phyloP scores from a whole-genome alignment of 2,329 filamentous ascomycete genomes.

The Ramichloridium luteum region DNA sequence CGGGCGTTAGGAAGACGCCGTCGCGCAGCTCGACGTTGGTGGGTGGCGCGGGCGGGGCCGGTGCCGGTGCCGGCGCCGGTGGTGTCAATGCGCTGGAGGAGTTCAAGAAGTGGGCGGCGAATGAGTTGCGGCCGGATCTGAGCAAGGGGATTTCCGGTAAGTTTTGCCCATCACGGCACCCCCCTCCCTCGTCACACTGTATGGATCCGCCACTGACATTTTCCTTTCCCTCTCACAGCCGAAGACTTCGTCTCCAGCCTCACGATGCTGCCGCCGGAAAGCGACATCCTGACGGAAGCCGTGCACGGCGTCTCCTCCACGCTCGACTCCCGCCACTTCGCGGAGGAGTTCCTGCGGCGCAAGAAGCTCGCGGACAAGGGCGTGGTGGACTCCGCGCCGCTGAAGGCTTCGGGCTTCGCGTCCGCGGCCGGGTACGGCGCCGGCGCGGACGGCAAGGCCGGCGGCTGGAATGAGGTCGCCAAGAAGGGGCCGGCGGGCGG shows the following conservation, averaged over 20 bases:
- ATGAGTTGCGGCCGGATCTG: conserved; percentile 63
- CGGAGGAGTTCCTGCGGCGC: conserved; percentile 84
- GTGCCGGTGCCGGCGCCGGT: conserved; percentile 36
- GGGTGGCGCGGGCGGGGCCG: too few relatives aligned
- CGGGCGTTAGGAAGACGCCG: conserved; percentile 25
- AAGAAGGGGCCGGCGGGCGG: conserved; percentile 59
- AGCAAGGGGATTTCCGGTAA: conserved; percentile 55
- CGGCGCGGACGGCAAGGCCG: conserved; percentile 31
- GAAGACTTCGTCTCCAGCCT: conserved; percentile 71
- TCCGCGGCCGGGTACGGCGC: conserved; percentile 24
- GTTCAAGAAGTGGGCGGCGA: conserved; percentile 84
- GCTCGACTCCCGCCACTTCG: conserved; percentile 85
- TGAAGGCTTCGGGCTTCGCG: conserved; percentile 38
- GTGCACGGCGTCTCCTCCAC: conserved; percentile 79
- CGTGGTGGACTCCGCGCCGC: conserved; percentile 52
- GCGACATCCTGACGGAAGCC: conserved; percentile 74
- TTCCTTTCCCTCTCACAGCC: conserved; percentile 37
- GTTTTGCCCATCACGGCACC: too few relatives aligned
- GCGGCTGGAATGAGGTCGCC: conserved; percentile 92
- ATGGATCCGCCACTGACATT: too few relatives aligned
- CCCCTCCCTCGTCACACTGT: too few relatives aligned
- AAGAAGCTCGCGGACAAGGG: conserved; percentile 86
- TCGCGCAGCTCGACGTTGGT: conserved; percentile 43
- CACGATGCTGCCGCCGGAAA: conserved; percentile 61
- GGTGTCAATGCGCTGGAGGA: conserved; percentile 66